These are phyloP conservation scores for Boletus calvinii DNA, from an alignment of 1,284 basidiomycete genomes.

Conservation along the genomic window DNA sequence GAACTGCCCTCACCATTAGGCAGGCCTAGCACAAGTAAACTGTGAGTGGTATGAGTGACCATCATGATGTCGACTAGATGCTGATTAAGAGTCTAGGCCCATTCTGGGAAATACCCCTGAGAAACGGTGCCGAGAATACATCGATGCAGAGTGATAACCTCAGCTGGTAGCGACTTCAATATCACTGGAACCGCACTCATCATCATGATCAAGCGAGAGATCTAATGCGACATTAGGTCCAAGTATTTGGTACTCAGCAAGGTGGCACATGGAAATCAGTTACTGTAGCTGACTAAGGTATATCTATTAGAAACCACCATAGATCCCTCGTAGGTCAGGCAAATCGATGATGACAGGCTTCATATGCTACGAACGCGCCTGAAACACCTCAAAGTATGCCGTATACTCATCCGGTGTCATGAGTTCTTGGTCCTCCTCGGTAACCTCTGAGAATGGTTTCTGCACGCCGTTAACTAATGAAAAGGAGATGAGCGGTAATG, in stretches of 20 bases:
- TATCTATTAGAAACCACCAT: conserved; percentile 13
- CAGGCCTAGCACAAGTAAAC: neutral
- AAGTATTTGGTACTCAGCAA: neutral
- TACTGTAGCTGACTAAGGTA: conserved; percentile 17
- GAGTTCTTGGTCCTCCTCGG: conserved; percentile 77
- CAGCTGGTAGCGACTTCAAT: too few relatives aligned
- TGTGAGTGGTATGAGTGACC: neutral
- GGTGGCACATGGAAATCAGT: neutral
- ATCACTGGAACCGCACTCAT: too few relatives aligned
- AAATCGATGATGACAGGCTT: neutral
- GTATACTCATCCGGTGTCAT: conserved; percentile 86
- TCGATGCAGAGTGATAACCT: too few relatives aligned
- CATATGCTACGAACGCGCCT: conserved; percentile 35
- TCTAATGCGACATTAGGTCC: too few relatives aligned
- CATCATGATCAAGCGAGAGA: neutral
- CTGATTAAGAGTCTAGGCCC: conserved; percentile 20
- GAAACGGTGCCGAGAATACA: too few relatives aligned
- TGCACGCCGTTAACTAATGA: conserved; percentile 64
- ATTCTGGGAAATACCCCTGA: conserved; percentile 22
- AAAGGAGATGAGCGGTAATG: conserved; percentile 4
- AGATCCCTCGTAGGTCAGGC: conserved; percentile 12
- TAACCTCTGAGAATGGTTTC: conserved; percentile 68
- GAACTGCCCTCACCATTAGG: conserved; percentile 21
- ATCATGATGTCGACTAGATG: neutral
- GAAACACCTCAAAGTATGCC: conserved; percentile 68